Conservation (phyloP, 1,284 basidiomycete species). For the Rhodotorula sp. region DNA sequence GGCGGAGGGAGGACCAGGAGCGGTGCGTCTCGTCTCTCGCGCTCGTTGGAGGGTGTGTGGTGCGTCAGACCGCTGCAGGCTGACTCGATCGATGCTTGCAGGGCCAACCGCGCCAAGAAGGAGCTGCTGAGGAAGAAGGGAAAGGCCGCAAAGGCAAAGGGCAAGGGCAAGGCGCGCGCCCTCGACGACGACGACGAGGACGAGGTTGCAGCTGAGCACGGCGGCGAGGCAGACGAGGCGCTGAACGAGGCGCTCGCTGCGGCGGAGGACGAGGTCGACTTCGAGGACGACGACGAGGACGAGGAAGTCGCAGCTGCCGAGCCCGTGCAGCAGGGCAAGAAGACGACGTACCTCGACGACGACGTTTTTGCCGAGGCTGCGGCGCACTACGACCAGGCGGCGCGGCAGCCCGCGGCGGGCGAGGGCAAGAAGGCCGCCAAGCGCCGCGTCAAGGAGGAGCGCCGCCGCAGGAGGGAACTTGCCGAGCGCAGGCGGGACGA, state of each 20-base stretch:
- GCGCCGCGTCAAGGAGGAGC: constrained; percentile 20
- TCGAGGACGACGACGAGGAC: constrained; percentile 15
- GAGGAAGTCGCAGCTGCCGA: constrained; percentile 1
- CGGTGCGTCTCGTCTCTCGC: constrained; percentile 4
- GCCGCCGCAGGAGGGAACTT: constrained; percentile 11
- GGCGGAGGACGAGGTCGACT: background rate
- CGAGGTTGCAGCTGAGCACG: too few species aligned
- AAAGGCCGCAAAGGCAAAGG: constrained; percentile 12
- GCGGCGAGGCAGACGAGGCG: constrained; percentile 6
- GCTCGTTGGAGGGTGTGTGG: accelerated
- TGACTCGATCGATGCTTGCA: background rate
- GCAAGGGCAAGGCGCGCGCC: constrained; percentile 12
- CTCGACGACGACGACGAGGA: background rate
- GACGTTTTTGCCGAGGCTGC: constrained; percentile 34
- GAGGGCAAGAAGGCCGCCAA: constrained; percentile 30
- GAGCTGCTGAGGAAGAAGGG: constrained; percentile 2
- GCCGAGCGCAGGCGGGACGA: constrained; percentile 17
- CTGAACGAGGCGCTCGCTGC: background rate
- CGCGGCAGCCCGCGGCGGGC: constrained; percentile 3
- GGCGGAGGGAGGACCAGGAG: constrained; percentile 9
- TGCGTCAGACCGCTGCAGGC: background rate
- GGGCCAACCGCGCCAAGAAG: constrained; percentile 10
- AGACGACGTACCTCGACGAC: constrained; percentile 40
- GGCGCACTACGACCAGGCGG: constrained; percentile 20
- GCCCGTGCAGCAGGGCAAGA: constrained; percentile 23